Percentiles rank a stretch among this genome's conserved stretches.
Conservation (phyloP, 306 rosid species). For the Dryas drummondii region DNA sequence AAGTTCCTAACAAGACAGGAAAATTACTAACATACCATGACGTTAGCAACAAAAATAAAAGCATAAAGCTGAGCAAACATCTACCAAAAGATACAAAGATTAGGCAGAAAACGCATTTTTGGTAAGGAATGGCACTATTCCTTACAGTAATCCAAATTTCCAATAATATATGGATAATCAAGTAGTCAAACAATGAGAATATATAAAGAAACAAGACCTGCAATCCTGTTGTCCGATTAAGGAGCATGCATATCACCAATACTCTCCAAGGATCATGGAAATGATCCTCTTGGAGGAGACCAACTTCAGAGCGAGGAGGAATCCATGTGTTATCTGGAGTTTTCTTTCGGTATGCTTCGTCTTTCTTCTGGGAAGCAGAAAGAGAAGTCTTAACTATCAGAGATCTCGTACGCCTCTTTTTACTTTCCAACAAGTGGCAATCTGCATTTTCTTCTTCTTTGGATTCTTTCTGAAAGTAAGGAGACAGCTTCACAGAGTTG, state of each 20-base stretch:
- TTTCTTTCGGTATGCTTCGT: conserved; percentile 56
- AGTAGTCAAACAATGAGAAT: background rate
- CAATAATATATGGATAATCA: background rate
- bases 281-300: conserved; percentile 71
- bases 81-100: too few relatives aligned
- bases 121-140: too few relatives aligned
- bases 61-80: too few relatives aligned
- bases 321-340: conserved; percentile 52
- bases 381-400: conserved; percentile 17
- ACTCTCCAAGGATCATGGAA: conserved; percentile 76
- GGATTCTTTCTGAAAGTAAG: conserved; percentile 28
- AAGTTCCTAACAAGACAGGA: too few relatives aligned
- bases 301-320: conserved; percentile 53
- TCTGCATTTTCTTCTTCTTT: conserved; percentile 1
- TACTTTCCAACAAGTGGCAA: conserved; percentile 10
- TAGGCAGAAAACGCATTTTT: too few relatives aligned
- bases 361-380: conserved; percentile 32
- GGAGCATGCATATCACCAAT: conserved; percentile 65
- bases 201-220: conserved; percentile 43
- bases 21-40: too few relatives aligned
- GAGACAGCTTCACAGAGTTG: conserved; percentile 26
- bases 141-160: background rate
- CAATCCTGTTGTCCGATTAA: conserved; percentile 50
- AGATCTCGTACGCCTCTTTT: background rate
- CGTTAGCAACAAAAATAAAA: too few relatives aligned